A percentile compares a stretch with the other conserved stretches of the same genome.
These are phyloP conservation scores for Cenchrus americanus DNA, from an alignment of 176 grass and related monocot genomes.

Conservation along the genomic window DNA sequence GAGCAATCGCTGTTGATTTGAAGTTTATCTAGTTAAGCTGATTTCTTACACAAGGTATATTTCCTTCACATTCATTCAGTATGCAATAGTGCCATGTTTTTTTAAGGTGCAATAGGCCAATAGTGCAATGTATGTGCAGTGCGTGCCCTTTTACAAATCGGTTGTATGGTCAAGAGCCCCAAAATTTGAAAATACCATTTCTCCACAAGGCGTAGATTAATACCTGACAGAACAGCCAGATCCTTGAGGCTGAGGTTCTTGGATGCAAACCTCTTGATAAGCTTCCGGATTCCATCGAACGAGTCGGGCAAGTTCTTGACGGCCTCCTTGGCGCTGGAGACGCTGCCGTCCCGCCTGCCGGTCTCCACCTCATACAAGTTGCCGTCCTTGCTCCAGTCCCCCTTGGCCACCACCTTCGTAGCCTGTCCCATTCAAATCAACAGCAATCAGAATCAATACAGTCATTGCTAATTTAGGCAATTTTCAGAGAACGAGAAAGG, in stretches of 20 bases:
- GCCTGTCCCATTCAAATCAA: constrained; percentile 43
- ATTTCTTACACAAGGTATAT: background rate
- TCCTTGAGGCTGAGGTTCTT: constrained; percentile 75
- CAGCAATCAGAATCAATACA: background rate
- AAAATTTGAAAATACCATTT: background rate
- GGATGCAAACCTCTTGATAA: constrained; percentile 55
- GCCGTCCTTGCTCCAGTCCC: constrained; percentile 54
- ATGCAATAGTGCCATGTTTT: too few relatives aligned
- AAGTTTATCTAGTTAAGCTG: background rate
- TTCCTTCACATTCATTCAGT: too few relatives aligned
- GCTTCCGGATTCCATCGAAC: constrained; percentile 57
- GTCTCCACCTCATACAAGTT: constrained; percentile 83
- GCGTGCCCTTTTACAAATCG: background rate
- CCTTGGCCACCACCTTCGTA: constrained; percentile 50
- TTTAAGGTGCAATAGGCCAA: background rate
- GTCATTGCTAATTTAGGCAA: too few relatives aligned
- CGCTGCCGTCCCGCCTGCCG: constrained; percentile 58
- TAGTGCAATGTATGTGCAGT: background rate
- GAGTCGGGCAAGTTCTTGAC: constrained; percentile 63
- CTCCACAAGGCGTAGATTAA: background rate
- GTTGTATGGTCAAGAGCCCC: too few relatives aligned
- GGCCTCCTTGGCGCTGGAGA: constrained; percentile 47
- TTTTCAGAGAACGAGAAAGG: background rate
- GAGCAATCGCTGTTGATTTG: background rate
- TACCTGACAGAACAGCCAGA: constrained; percentile 77